phyloP scores from a whole-genome alignment of 257 asterid species.

The Solanum okadae region DNA sequence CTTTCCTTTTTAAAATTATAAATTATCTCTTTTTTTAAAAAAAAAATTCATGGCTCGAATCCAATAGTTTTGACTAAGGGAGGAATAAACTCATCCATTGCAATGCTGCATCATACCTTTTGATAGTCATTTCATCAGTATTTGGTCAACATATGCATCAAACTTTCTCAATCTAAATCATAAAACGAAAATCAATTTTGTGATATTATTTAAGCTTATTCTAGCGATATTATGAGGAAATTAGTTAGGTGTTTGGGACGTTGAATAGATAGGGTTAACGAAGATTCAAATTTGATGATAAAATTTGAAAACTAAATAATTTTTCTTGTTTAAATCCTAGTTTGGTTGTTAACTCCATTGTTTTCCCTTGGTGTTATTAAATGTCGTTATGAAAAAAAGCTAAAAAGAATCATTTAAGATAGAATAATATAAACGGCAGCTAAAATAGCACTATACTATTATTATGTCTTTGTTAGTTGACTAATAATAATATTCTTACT shows the following conservation, averaged over 20 bases:
- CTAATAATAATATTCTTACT: not conserved
- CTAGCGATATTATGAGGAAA: not conserved
- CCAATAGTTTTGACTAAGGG: too few species aligned
- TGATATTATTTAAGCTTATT: not conserved
- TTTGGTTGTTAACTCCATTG: not conserved
- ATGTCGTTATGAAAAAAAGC: not conserved
- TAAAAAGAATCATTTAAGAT: not conserved
- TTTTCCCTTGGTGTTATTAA: not conserved
- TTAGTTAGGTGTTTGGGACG: not conserved
- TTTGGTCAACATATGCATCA: not conserved
- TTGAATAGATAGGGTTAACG: not conserved
- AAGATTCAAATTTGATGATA: not conserved
- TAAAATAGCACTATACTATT: not conserved
- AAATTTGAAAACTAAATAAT: not conserved
- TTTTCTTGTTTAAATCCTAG: not conserved
- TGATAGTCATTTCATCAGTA: not conserved
- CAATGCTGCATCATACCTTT: too few species aligned
- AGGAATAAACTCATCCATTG: too few species aligned
- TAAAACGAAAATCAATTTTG: not conserved
- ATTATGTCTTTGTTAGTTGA: not conserved
- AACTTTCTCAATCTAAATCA: not conserved
- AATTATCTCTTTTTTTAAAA: too few species aligned
- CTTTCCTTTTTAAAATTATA: too few species aligned
- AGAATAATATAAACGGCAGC: not conserved
- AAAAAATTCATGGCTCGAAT: too few species aligned